A percentile compares a stretch with the other conserved stretches of the same genome.
Evolutionary conservation across 495 filamentous ascomycete genomes (phyloP).

Genomic region (Tuber umbilicatum): DNA sequence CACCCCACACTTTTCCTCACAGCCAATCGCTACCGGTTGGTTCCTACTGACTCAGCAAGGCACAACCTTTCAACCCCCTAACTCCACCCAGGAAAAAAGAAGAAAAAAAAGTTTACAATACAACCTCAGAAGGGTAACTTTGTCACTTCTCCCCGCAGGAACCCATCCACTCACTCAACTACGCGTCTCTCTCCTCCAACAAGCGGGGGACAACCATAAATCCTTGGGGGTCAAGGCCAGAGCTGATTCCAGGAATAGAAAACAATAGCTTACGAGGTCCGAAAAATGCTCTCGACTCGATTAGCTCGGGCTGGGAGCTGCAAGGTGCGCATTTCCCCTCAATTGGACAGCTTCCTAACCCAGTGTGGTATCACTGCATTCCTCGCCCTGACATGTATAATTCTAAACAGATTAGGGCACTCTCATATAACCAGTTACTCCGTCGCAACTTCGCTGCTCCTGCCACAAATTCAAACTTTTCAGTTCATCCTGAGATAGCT

Average conservation of each 20-base stretch:
- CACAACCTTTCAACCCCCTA: neutral
- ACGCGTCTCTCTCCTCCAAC: neutral
- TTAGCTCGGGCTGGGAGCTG: constrained; percentile 21
- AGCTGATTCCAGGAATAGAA: neutral
- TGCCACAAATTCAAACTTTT: constrained; percentile 29
- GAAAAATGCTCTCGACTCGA: constrained; percentile 1
- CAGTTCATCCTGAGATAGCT: constrained; percentile 42
- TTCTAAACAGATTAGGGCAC: neutral
- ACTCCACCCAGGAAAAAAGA: neutral
- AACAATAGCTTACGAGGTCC: neutral
- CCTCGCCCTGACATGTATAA: neutral
- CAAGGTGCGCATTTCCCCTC: constrained; percentile 9
- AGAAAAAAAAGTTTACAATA: neutral
- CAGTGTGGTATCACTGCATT: neutral
- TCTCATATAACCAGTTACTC: constrained; percentile 8
- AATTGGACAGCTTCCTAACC: neutral
- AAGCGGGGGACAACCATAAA: neutral
- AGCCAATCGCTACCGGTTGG: neutral
- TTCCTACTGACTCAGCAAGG: neutral
- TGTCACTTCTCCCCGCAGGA: neutral
- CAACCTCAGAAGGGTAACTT: neutral
- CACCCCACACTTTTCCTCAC: neutral
- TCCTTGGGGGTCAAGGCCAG: neutral
- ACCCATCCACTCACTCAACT: neutral
- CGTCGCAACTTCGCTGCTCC: constrained; percentile 43